Evolutionary conservation across 2,329 filamentous ascomycete species (phyloP).

Genomic region (Fusarium tjaetaba): DNA sequence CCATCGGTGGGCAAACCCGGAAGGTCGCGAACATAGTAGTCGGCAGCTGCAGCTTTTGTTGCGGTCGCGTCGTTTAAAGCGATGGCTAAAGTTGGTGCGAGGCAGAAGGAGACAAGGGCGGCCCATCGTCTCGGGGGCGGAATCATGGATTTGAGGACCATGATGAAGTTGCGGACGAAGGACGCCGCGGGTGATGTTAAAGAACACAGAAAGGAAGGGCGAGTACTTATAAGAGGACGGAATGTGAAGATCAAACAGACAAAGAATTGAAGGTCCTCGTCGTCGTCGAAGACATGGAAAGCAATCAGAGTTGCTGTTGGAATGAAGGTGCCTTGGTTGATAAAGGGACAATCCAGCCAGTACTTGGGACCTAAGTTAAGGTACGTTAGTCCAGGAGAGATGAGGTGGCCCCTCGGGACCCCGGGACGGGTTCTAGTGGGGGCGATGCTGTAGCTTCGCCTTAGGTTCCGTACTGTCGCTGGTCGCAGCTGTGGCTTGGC

Average conservation of each 20-base stretch:
- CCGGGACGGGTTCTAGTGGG: constrained; percentile 29
- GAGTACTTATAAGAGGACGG: constrained; percentile 11
- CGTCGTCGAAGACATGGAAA: constrained; percentile 18
- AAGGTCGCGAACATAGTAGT: constrained; percentile 89
- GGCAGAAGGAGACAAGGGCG: constrained; percentile 50
- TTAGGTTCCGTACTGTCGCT: constrained; percentile 4
- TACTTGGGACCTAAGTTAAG: neutral
- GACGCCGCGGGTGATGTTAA: constrained; percentile 23
- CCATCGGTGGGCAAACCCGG: constrained; percentile 81
- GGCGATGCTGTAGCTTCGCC: constrained; percentile 14
- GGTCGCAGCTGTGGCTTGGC: constrained; percentile 19
- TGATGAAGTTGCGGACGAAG: constrained; percentile 33
- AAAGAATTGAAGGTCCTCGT: neutral
- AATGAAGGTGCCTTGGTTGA: constrained; percentile 21
- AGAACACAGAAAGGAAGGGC: constrained; percentile 9
- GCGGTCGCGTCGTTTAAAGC: constrained; percentile 34
- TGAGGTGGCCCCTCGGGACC: constrained; percentile 36
- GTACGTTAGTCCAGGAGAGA: constrained; percentile 16
- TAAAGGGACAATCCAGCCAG: constrained; percentile 14
- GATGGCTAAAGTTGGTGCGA: constrained; percentile 54
- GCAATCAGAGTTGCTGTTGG: constrained; percentile 27
- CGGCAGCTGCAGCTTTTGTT: constrained; percentile 60
- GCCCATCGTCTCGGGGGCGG: constrained; percentile 45
- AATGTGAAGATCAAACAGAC: constrained; percentile 1
- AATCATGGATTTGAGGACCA: constrained; percentile 41